These are phyloP conservation scores for Rutstroemia sp. DNA, from an alignment of 2,329 filamentous ascomycete species.

Conservation along the genomic window DNA sequence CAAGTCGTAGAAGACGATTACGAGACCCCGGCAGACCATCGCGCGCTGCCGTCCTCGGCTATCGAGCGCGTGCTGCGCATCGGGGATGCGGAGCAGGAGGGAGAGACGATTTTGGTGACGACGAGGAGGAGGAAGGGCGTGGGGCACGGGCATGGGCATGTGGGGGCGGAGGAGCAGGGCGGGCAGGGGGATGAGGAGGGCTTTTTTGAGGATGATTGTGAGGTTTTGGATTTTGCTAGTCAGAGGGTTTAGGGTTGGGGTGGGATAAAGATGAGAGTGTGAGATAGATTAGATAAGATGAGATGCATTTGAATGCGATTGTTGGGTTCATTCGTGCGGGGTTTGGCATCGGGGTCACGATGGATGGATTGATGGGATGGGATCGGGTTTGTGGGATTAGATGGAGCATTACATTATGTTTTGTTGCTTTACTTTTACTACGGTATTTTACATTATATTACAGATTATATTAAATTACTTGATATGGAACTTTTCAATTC, in stretches of 20 bases:
- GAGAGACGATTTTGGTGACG: constrained; percentile 74
- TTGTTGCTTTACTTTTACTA: no score
- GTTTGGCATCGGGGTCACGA: constrained; percentile 1
- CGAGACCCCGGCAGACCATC: constrained; percentile 39
- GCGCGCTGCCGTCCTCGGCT: constrained; percentile 53
- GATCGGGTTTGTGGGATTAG: not conserved
- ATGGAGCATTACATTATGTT: no score
- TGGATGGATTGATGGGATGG: not conserved
- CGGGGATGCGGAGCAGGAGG: constrained; percentile 41
- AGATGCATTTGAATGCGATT: not conserved
- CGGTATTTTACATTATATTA: no score
- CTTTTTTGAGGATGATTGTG: constrained; percentile 90
- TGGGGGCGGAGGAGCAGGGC: constrained; percentile 9
- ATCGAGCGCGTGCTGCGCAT: constrained; percentile 55
- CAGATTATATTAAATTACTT: no score
- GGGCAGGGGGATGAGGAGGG: constrained; percentile 57
- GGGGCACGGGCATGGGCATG: constrained; percentile 32
- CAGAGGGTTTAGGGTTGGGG: constrained; percentile 43
- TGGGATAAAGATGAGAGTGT: not conserved
- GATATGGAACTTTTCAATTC: no score
- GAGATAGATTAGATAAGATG: not conserved
- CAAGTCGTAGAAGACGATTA: constrained; percentile 45
- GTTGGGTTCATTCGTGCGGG: not conserved
- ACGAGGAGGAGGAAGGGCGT: constrained; percentile 61
- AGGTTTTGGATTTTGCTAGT: constrained; percentile 81